Base-by-base conservation (phyloP, 257 asterid genomes). In the Nicotiana obtusifolia region DNA sequence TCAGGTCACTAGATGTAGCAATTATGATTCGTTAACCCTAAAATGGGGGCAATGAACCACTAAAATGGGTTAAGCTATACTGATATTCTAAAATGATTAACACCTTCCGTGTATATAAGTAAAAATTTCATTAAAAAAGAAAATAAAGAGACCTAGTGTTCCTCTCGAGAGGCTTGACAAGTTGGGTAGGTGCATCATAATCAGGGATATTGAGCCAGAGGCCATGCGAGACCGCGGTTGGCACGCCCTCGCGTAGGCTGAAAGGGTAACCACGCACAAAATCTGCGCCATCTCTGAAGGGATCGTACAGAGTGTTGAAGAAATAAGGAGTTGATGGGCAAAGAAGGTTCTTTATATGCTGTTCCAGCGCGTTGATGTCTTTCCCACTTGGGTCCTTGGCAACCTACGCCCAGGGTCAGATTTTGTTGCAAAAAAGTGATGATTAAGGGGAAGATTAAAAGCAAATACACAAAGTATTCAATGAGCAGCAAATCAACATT, bases 161-260 rank as follows among this genome's bases (percentile, higher is more conserved):
- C 84, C 97, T 87, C 84, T 95, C 99, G 0, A 81, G 90, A 33
- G 99, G 99, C 91, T 93, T 95, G 84, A 95, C 99, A 6, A 95
- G 98, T 86, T 95, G 99, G 3, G 99, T 95, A n/a, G 98, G 98
- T 8, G 99, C 99, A 57, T 95, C 99, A 28, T 95, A 95, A 82
- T 95, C 99, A 33, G 99, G 99, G 47, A 95, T 93, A 86, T 95
- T 95, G 66, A 95, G 78, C 98, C 98, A 95, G 81, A 95, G 94
- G 68, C 98, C 97, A 54, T 93, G 98, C 7, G 97, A 93, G 76
- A 95, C 94, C 0, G 98, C 98, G 0, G 98, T 95, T 0, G 98
- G 94, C 19, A 90, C 93, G 5, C 99, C 98, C 83, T 95, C 99
- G 1, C 98, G 84, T 0, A 95, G 92, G 84, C 99, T 93, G 90